A percentile compares a stretch with the other conserved stretches of the same genome.
phyloP scores from a whole-genome alignment of 371 early-diverging fungal genomes.

The Haplosporangium sp. region DNA sequence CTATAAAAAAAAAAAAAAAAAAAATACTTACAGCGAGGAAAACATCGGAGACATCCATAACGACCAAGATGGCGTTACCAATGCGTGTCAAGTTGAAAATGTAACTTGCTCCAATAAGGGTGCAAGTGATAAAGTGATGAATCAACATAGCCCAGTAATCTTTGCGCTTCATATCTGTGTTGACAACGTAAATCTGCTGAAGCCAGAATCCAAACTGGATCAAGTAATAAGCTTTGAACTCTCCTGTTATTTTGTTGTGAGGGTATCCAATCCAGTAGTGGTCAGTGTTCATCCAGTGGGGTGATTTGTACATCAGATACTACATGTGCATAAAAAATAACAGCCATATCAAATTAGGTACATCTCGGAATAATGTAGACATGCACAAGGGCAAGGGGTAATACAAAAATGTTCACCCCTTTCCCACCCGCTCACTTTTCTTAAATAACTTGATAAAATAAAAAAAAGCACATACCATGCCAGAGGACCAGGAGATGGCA shows the following conservation, averaged over 20 bases:
- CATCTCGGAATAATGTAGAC: not conserved
- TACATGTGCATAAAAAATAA: constrained; percentile 1
- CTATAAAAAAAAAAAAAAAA: constrained; percentile 13
- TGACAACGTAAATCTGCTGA: constrained; percentile 80
- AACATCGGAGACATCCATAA: constrained; percentile 89
- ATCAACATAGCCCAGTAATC: constrained; percentile 82
- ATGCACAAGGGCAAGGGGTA: not conserved
- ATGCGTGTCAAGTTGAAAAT: constrained; percentile 78
- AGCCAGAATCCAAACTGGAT: constrained; percentile 84
- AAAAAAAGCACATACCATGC: constrained; percentile 63
- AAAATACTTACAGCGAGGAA: constrained; percentile 72
- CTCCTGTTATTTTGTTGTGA: constrained; percentile 62
- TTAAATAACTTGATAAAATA: not conserved
- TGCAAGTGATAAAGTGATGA: constrained; percentile 85
- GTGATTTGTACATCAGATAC: constrained; percentile 71
- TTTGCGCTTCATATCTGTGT: constrained; percentile 82
- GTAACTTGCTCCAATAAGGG: constrained; percentile 76
- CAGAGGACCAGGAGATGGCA: constrained; percentile 68
- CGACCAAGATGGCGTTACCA: constrained; percentile 83
- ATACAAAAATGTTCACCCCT: not conserved
- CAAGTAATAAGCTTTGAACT: constrained; percentile 82
- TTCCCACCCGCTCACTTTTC: no score
- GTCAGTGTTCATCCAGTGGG: constrained; percentile 79
- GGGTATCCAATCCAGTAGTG: constrained; percentile 82
- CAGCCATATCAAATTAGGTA: not conserved